Evolutionary conservation across 1,284 basidiomycete species (phyloP), one percentile per base, ranked within the genome.

Genomic region (Fistulina hepatica): DNA sequence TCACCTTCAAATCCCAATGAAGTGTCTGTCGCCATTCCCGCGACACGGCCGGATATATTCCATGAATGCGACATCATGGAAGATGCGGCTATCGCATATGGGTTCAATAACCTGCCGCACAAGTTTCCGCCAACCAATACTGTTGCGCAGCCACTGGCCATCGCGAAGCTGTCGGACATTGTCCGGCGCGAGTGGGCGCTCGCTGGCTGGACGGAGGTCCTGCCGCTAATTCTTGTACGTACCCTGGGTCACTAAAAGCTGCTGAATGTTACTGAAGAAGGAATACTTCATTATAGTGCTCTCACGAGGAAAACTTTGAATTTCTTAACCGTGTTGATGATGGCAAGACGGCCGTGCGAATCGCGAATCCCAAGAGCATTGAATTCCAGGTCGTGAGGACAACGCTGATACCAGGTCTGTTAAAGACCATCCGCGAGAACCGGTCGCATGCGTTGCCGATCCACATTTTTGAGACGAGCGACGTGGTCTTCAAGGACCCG

Each of bases 1-100:
- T 67, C 67, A 9, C 45, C 64, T 5, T 52, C 52, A 5, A 58
- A 80, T 42, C 47, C 68, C 0, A 82, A 89, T 48, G 77, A 83
- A 50, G 60, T 89, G 16, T 52, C 76, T 19, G 81, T 98, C 19
- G 64, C 76, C 26, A 73, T 99, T 23, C 94, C 94, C 2, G 72
- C 85, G 21, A 97, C 92, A 9, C 77, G 94, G 32, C 91, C 95
- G 1, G 94, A 99, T 55, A 95, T 99, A 47, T 66, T 99, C 42
- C 95, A 98, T 57, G 92, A 97, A 59, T 97, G 93, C 54, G 94
- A 99, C 58, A 74, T 98, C 52, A 89, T 99, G 81, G 94, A 99
- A 57, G 94, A 99, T 51, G 89, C 84, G 1, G 95, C 95, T 4
- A 92, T 99, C 46, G 94, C 91, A 0, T 97, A 93, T 55, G 95